Evolutionary conservation across 2,329 filamentous ascomycete species (phyloP).

Genomic region (Diplodia intermedia): DNA sequence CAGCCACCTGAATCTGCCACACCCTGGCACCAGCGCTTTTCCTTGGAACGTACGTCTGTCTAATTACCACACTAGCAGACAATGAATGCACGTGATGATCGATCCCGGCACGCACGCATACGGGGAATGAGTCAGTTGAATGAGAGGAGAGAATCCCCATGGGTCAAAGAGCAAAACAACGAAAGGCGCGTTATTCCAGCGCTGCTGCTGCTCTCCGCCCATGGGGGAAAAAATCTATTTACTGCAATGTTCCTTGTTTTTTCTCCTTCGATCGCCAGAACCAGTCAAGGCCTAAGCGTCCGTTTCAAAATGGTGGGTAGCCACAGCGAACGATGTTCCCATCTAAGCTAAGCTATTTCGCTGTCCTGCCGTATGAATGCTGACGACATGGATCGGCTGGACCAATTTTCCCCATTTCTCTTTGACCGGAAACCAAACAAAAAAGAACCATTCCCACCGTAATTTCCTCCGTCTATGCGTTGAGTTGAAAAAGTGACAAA

Average conservation of each 20-base stretch:
- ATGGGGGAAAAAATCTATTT: not conserved
- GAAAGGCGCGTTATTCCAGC: not conserved
- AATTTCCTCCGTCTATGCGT: slow-evolving; percentile 21
- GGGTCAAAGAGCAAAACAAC: not conserved
- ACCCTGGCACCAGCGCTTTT: not conserved
- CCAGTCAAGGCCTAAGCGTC: slow-evolving; percentile 9
- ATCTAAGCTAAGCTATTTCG: slow-evolving; percentile 25
- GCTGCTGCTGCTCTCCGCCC: not conserved
- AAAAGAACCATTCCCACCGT: not conserved
- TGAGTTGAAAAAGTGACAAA: slow-evolving; percentile 17
- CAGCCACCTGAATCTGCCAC: not conserved
- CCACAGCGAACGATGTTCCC: slow-evolving; percentile 24
- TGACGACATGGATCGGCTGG: not conserved
- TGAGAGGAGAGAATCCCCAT: not conserved
- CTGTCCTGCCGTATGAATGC: slow-evolving; percentile 5
- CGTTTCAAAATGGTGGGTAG: not conserved
- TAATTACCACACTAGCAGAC: not conserved
- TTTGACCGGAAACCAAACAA: not conserved
- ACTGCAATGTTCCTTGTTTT: not conserved
- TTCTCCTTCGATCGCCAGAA: not conserved
- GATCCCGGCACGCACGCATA: not conserved
- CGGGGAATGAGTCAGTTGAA: not conserved
- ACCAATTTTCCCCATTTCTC: slow-evolving; percentile 1
- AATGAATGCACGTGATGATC: not conserved
- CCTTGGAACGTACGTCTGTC: not conserved